Evolutionary conservation across 2,329 filamentous ascomycete genomes (phyloP), one percentile per base, ranked within the genome.

Genomic region (Hymenoscyphus salicellus): DNA sequence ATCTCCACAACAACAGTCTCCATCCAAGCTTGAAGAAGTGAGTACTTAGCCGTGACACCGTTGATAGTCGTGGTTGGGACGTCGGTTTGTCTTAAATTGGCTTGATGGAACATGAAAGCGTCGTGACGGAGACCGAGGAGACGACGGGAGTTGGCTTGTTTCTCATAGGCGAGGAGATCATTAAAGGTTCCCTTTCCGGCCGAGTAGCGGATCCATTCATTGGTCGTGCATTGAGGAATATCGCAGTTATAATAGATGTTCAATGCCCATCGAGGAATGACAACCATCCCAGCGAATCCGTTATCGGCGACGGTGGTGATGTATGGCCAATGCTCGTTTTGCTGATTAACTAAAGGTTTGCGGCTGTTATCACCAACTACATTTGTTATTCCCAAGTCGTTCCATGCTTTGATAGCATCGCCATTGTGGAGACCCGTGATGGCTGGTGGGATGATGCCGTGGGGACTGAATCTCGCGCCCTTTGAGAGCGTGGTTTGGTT

Each of bases 181-280:
- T 77, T 73, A 68, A 87, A 86, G 43, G 75, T 77, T 2, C 85
- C 85, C 23, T 84, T 87, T 52, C 84, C 84, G 28, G 72, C 80
- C 3, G 84, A 85, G 62, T 20, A 52, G 11, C 17, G n/a, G 58
- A 84, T 85, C 85, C 85, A 87, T 73, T 87, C 85, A 61, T 81
- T 75, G 30, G 81, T 71, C 0, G 61, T 61, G 62, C 65, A 66
- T 17, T 80, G 49, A 10, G 83, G 78, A 10, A 79, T 79, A 72
- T 86, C 83, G 73, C 85, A 88, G 76, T 88, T 87, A 79, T 85
- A 88, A 78, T 87, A 88, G 64, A 88, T 87, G 52, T 83, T 81
- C 3, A 84, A 85, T 1, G 85, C 83, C 81, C 82, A 88, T 57
- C 86, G 83, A 4, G 84, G 84, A 68, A 85, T 83, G 57, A 88